Percentiles rank a stretch among this genome's conserved stretches.
Conservation (phyloP, 2,329 filamentous ascomycete genomes). For the Nakataea oryzae region DNA sequence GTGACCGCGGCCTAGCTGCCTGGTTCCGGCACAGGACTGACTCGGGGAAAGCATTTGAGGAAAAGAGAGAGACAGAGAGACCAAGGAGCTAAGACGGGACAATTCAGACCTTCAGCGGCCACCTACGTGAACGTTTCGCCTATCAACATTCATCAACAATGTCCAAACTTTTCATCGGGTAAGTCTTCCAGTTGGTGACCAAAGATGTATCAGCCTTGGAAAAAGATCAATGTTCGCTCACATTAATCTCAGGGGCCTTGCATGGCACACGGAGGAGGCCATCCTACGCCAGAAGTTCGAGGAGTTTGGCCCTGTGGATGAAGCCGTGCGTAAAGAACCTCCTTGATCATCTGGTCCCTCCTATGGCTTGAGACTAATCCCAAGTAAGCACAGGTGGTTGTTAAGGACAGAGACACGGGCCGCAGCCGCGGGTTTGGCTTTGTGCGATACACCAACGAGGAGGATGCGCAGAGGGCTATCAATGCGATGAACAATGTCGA, state of each 20-base stretch:
- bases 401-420: slow-evolving; percentile 94
- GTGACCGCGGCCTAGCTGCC: neutral
- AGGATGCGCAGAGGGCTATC: slow-evolving; percentile 69
- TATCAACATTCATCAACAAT: slow-evolving; percentile 33
- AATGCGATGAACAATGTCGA: slow-evolving; percentile 77
- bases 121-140: neutral
- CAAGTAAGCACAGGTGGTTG: slow-evolving; percentile 63
- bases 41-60: neutral
- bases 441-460: slow-evolving; percentile 73
- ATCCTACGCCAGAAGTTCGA: slow-evolving; percentile 86
- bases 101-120: neutral
- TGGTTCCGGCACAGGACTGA: neutral
- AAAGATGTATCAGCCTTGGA: neutral
- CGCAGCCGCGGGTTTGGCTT: slow-evolving; percentile 97
- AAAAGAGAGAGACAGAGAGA: neutral
- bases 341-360: neutral
- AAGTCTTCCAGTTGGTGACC: slow-evolving; percentile 25
- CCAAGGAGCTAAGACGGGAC: neutral
- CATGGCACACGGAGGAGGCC: slow-evolving; percentile 92
- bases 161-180: slow-evolving; percentile 96
- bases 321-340: slow-evolving; percentile 66
- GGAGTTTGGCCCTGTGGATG: slow-evolving; percentile 81
- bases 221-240: neutral
- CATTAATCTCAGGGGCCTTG: slow-evolving; percentile 64
- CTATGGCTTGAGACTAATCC: neutral